Evolutionary conservation across 164 flowering plant genomes (phyloP), one percentile per base, ranked within the genome.

Genomic region (Liquidambar formosana): DNA sequence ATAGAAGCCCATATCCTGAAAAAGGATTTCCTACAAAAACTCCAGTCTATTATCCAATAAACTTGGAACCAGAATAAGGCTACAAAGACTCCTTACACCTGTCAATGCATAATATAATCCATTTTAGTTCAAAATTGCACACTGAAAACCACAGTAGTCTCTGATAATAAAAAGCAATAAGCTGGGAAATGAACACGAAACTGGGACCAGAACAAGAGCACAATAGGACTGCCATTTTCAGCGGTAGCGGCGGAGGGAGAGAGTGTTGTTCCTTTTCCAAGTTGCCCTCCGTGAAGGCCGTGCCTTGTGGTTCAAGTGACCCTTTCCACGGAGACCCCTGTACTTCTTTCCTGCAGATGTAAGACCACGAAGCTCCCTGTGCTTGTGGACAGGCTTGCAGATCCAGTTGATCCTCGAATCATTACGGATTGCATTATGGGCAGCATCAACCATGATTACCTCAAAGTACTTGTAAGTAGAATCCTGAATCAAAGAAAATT

Each of bases 331-430:
- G n/a, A 66, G 26, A 54, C 69, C 69, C 4, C 69, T 33, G 61
- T 33, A 66, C 12, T 43, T 52, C 60, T 41, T 33, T 4, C 69
- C 69, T 11, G 69, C 69, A 19, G 69, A 52, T 14, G 69, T 66
- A 15, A 52, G 60, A 19, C 69, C 69, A 13, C 69, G 58, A 16
- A 66, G 21, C 61, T 66, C 69, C 16, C 69, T 52, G 69, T 66
- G 69, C 62, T 67, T 67, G 70, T 67, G 70, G 52, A 67, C 70
- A 26, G 70, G 63, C 26, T 58, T 56, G 52, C 62, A 56, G 21
- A 67, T 67, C 70, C 70, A 67, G 63, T 67, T 67, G 21, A 56
- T 67, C 52, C 62, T 22, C 4, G 70, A 52, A 14, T 67, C 70
- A n/a, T 57, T 56, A 5, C 70, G 25, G 15, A 67, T 67, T 11